These are phyloP conservation scores for Coniochaeta prunicola DNA, from an alignment of 2,329 filamentous ascomycete species.

Conservation along the genomic window DNA sequence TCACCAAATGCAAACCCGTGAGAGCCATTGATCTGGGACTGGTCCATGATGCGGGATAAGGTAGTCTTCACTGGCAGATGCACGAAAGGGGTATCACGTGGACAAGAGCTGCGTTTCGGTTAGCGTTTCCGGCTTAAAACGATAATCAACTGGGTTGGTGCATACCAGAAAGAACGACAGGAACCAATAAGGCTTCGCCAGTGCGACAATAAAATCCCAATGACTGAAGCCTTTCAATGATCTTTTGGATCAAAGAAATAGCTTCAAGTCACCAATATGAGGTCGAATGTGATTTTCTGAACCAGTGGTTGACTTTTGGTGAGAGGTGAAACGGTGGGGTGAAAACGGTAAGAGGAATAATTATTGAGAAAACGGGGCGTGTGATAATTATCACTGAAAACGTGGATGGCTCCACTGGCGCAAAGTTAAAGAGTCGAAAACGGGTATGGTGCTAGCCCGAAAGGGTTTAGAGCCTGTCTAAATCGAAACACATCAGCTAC, in stretches of 20 bases:
- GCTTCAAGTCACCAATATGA: neutral
- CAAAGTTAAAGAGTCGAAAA: neutral
- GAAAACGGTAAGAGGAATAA: neutral
- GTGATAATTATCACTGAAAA: neutral
- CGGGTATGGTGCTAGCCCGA: neutral
- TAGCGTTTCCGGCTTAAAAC: neutral
- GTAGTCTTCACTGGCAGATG: neutral
- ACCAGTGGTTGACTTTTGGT: neutral
- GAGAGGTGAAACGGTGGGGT: neutral
- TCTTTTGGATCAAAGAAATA: neutral
- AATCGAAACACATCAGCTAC: constrained; percentile 9
- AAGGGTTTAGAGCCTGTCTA: constrained; percentile 8
- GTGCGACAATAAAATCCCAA: neutral
- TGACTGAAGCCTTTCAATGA: neutral
- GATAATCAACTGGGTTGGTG: neutral
- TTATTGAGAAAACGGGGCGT: neutral
- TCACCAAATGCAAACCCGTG: neutral
- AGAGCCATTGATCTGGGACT: neutral
- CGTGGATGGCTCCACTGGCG: neutral
- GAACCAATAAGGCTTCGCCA: neutral
- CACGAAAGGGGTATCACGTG: neutral
- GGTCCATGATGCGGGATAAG: neutral
- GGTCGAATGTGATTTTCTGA: neutral
- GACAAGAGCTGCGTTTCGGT: neutral
- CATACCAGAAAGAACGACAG: neutral